A percentile compares a stretch with the other conserved stretches of the same genome.
Conservation (phyloP, 306 rosid species). For the Citrullus amarus region DNA sequence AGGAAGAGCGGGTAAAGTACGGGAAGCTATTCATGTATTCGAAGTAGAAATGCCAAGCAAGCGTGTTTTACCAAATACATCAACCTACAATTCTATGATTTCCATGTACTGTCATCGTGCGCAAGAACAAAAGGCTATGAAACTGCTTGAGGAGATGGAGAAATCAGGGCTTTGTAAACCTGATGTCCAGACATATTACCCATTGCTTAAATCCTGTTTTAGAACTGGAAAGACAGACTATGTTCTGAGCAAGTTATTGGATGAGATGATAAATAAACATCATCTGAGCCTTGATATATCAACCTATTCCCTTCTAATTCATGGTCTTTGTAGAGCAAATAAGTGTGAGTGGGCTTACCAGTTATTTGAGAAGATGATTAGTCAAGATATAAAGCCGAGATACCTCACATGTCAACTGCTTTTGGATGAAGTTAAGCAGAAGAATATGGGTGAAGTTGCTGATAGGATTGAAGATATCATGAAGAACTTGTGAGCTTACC, state of each 20-base stretch:
- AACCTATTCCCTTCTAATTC: slow-evolving; percentile 62
- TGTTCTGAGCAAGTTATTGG: slow-evolving; percentile 35
- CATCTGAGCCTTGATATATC: slow-evolving; percentile 69
- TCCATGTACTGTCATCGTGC: slow-evolving; percentile 55
- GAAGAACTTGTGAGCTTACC: slow-evolving; percentile 32
- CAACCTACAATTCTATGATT: slow-evolving; percentile 73
- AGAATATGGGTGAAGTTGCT: slow-evolving; percentile 48
- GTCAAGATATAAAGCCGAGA: slow-evolving; percentile 53
- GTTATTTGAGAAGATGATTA: slow-evolving; percentile 66
- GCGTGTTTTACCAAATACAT: slow-evolving; percentile 43
- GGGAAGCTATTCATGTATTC: slow-evolving; percentile 39
- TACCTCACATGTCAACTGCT: slow-evolving; percentile 61
- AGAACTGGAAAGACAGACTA: slow-evolving; percentile 33
- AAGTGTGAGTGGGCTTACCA: slow-evolving; percentile 52
- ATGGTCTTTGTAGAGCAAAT: slow-evolving; percentile 63
- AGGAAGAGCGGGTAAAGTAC: slow-evolving; percentile 53
- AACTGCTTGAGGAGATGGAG: slow-evolving; percentile 46
- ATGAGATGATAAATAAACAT: slow-evolving; percentile 54
- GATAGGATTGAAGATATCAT: slow-evolving; percentile 56
- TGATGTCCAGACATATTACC: slow-evolving; percentile 66
- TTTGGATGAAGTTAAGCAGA: slow-evolving; percentile 47
- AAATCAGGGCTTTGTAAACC: slow-evolving; percentile 54
- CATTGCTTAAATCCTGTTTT: slow-evolving; percentile 70
- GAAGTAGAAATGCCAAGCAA: slow-evolving; percentile 46
- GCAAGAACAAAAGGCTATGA: slow-evolving; percentile 42